Percentiles rank a stretch among this genome's conserved stretches.
phyloP scores from a whole-genome alignment of 2,329 filamentous ascomycete genomes.

The Biscogniauxia sp. region DNA sequence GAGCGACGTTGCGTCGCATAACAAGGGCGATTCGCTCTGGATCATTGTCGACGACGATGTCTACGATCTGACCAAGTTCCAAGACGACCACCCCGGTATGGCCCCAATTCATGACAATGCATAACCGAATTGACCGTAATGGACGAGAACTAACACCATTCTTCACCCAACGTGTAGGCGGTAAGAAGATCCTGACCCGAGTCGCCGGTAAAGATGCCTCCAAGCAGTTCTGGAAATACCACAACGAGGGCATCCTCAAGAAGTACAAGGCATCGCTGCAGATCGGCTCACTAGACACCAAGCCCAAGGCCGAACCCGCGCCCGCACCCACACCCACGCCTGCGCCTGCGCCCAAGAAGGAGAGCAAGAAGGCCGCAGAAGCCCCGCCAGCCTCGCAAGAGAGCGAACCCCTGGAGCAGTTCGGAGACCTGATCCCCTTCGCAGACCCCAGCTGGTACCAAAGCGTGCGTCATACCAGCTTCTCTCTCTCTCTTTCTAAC shows the following conservation, averaged over 20 bases:
- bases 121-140: background rate
- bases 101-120: background rate
- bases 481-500: background rate
- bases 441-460: slow-evolving; percentile 95
- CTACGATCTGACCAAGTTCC: slow-evolving; percentile 88
- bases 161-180: slow-evolving; percentile 38
- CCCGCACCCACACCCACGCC: slow-evolving; percentile 47
- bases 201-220: slow-evolving; percentile 66
- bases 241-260: slow-evolving; percentile 84
- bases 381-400: slow-evolving; percentile 37
- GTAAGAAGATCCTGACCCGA: slow-evolving; percentile 63
- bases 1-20: slow-evolving; percentile 86
- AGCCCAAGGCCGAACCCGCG: slow-evolving; percentile 61
- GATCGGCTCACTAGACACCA: slow-evolving; percentile 84
- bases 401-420: slow-evolving; percentile 76
- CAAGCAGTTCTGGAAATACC: slow-evolving; percentile 71
- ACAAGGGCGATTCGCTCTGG: slow-evolving; percentile 81
- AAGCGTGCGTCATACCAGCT: slow-evolving; percentile 59
- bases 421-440: slow-evolving; percentile 84
- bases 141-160: no score
- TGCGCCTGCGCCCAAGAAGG: slow-evolving; percentile 38
- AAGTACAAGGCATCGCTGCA: slow-evolving; percentile 78
- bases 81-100: slow-evolving; percentile 79
- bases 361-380: slow-evolving; percentile 36
- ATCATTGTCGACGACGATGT: slow-evolving; percentile 93